Evolutionary conservation across 768 basidiomycete genomes (phyloP), one percentile per base, ranked within the genome.

Genomic region (Termitomyces sp.): DNA sequence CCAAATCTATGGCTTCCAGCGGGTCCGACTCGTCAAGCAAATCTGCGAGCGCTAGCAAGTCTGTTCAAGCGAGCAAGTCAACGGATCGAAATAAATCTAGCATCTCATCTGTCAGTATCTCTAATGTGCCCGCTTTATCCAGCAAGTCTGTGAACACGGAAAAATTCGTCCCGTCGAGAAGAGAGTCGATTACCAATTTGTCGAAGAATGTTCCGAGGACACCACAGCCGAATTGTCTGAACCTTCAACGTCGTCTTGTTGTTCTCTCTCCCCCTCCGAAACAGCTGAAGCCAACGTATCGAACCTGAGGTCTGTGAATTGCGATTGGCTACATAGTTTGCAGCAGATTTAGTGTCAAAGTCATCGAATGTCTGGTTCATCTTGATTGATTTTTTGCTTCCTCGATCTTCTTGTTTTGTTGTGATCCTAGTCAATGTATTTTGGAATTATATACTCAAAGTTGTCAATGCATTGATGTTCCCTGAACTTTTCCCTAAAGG

Each of bases 201-300:
- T 38, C 38, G 30, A 54, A 13, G 35, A 36, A 16, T 1, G 40
- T n/a, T 54, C 53, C 53, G n/a, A n/a, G 32, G 16, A 44, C 53
- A 32, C 43, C 53, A 13, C 40, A 41, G 13, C 46, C 56, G 18
- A 57, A 33, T 12, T n/a, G n/a, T 20, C 5, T 32, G 40, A 57
- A 57, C 28, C 38, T 57, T 8, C 49, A 50, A 16, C 48, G 57
- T 20, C 49, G 57, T 18, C 57, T 48, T 16, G 23, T 57, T 18
- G 43, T 57, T 10, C 18, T 49, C 6, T 57, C 57, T 57, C 56
- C 56, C 6, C 56, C 56, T 28, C 36, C 56, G 28, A 57, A n/a
- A 36, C 33, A 35, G 16, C 2, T 35, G 16, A 49, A 56, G 23
- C 14, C 46, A 12, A 41, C 23, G 16, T 33, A 20, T 26, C 20